Evolutionary conservation across 345 rosid species (phyloP), one percentile per base, ranked within the genome.

Genomic region (Pelargonium nanum): DNA sequence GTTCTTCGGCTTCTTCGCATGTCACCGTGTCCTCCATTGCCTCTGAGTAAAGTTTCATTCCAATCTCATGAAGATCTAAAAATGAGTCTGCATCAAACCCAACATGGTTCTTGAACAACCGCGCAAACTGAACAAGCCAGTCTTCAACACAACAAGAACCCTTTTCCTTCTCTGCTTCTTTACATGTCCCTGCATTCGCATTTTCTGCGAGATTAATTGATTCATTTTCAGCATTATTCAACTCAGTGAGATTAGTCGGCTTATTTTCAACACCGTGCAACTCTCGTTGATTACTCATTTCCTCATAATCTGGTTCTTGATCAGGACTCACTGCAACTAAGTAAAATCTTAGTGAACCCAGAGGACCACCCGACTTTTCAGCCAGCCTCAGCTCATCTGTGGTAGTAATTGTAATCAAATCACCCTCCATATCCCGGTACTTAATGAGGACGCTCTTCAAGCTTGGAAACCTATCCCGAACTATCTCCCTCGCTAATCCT

Each of bases 71-170:
- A 71, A 94, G 91, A 81, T 88, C 82, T 81, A 94, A 71, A 74
- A 73, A 94, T 0, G 96, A 77, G 82, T 94, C 97, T 59, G 99
- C 87, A 76, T 90, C 95, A 59, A 94, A 86, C 54, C 99, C 99
- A 10, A 90, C 96, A 64, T 94, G 97, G 65, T 90, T 94, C 76
- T 86, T 87, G 68, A 94, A 94, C 68, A 94, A 67, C 22, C 85
- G 79, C 2, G 97, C 96, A 80, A 94, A 94, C 82, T 88, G 90
- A 54, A 76, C 72, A 72, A 94, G 80, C 99, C 99, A 94, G 66
- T 82, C 85, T 58, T 94, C 99, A 60, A 77, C 66, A 63, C 78
- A 71, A 61, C 61, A 65, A 22, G 85, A 60, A 19, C 67, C 74
- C 53, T 68, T 81, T 53, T 75, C 84, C 60, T 69, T 72, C 44